Conservation (phyloP, 768 basidiomycete genomes). For the Lanmaoa pseudosensibilis region DNA sequence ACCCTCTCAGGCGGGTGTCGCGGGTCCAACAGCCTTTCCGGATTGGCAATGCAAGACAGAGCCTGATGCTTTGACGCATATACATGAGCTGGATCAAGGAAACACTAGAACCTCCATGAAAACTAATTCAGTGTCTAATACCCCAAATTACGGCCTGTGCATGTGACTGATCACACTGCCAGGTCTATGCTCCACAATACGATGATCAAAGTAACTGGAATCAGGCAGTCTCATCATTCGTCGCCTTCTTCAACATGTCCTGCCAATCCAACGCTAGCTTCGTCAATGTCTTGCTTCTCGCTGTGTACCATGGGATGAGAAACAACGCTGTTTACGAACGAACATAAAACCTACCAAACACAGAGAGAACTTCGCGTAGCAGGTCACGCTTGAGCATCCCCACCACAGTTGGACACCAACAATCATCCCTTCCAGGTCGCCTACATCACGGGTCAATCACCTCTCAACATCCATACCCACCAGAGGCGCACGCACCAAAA, state of each 20-base stretch:
- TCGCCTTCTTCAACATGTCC: constrained; percentile 68
- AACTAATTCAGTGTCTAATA: neutral
- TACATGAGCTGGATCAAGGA: constrained; percentile 1
- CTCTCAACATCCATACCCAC: neutral
- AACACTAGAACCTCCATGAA: neutral
- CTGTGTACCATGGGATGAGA: constrained; percentile 38
- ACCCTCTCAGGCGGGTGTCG: neutral
- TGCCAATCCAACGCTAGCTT: constrained; percentile 83
- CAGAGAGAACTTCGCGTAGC: constrained; percentile 71
- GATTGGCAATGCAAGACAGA: neutral
- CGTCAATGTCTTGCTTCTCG: constrained; percentile 69
- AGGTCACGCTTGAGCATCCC: constrained; percentile 82
- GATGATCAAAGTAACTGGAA: neutral
- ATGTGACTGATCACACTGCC: neutral
- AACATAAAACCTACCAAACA: constrained; percentile 63
- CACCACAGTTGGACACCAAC: constrained; percentile 67
- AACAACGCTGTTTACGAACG: neutral
- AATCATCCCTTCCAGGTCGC: constrained; percentile 62
- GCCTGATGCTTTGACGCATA: neutral
- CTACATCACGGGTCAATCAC: constrained; percentile 34
- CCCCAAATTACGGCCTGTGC: neutral
- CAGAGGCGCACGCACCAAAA: constrained; percentile 65
- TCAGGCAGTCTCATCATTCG: constrained; percentile 44
- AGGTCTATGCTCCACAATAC: neutral
- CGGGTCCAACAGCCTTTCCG: constrained; percentile 6